Base-by-base conservation (phyloP, 176 grass and related monocot genomes). In the Hsuehochloa calcarea region DNA sequence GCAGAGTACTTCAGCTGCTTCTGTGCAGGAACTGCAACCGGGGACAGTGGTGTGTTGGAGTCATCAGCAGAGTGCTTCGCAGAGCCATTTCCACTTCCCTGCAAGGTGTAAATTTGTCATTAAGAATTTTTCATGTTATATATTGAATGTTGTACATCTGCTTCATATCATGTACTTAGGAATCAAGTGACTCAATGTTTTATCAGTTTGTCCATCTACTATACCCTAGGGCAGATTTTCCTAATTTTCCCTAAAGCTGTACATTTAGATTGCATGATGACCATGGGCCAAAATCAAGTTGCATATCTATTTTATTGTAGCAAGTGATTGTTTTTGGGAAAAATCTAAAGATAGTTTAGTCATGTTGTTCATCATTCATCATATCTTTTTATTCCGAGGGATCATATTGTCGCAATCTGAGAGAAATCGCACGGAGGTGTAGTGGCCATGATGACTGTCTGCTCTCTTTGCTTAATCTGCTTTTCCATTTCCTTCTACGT, bases 1-100 rank as follows among this genome's bases (percentile, higher is more conserved):
- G 93, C 84, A 22, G 93, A 91, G 82, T 99, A 99, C 44, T 99
- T 99, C 43, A 99, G 90, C 85, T 99, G 97, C 71, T 96, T 99
- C 75, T 99, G 97, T 69, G 97, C 93, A 23, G 93, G 97, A 87
- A 94, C 91, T 4, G 97, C 88, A 56, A 99, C 79, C 8, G 97
- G 93, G 10, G 97, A 99, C 19, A 91, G 61, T 71, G 93, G 92
- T n/a, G 85, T 87, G 45, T 71, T 90, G 41, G 78, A 84, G 29
- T 99, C 93, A 78, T 99, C 82, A 22, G 85, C 88, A 75, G 69
- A 88, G 81, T 96, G 91, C 84, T 99, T 99, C 1, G 26, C 19
- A 14, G 92, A 78, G 27, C 90, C 91, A 89, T 96, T 96, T 86
- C 58, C 90, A 49, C 46, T 96, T 67, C 78, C 90, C 97, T 99